These are phyloP conservation scores for Phytophthora hibernalis DNA, from an alignment of 352 stramenopile species.

Conservation along the genomic window DNA sequence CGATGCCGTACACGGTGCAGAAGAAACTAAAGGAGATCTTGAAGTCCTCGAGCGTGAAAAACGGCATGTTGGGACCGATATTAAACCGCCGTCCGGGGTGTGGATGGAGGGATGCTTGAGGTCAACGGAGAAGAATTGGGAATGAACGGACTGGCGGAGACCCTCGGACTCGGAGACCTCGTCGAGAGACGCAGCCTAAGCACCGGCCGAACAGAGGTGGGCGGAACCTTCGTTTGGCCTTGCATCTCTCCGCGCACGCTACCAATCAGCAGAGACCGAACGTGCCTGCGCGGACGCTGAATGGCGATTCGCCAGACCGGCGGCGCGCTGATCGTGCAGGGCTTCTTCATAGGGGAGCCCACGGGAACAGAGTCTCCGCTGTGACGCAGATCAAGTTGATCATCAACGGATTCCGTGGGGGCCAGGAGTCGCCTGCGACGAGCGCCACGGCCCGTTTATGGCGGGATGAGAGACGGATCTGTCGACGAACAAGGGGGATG, in stretches of 20 bases:
- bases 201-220: slow-evolving; percentile 18
- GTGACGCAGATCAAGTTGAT: slow-evolving; percentile 26
- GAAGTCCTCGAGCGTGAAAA: slow-evolving; percentile 65
- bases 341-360: slow-evolving; percentile 5
- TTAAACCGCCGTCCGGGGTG: slow-evolving; percentile 21
- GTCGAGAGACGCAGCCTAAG: slow-evolving; percentile 4
- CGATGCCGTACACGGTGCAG: slow-evolving; percentile 73
- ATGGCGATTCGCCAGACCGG: slow-evolving; percentile 32
- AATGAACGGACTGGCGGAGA: slow-evolving; percentile 16
- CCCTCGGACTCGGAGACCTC: neutral
- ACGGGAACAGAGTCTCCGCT: slow-evolving; percentile 15
- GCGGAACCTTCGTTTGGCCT: slow-evolving; percentile 10
- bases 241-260: slow-evolving; percentile 10
- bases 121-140: slow-evolving; percentile 15
- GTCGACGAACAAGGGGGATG: slow-evolving; percentile 35
- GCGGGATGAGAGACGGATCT: slow-evolving; percentile 27
- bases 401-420: no score
- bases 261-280: slow-evolving; percentile 32
- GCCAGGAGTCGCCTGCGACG: slow-evolving; percentile 16
- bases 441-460: slow-evolving; percentile 15
- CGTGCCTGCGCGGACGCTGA: slow-evolving; percentile 25
- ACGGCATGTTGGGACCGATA: slow-evolving; percentile 31
- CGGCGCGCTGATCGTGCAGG: slow-evolving; percentile 14
- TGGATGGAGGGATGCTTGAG: slow-evolving; percentile 21
- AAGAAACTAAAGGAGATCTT: slow-evolving; percentile 76